These are phyloP conservation scores for Tephrocybe sp. DNA, from an alignment of 768 basidiomycete species.

Conservation along the genomic window DNA sequence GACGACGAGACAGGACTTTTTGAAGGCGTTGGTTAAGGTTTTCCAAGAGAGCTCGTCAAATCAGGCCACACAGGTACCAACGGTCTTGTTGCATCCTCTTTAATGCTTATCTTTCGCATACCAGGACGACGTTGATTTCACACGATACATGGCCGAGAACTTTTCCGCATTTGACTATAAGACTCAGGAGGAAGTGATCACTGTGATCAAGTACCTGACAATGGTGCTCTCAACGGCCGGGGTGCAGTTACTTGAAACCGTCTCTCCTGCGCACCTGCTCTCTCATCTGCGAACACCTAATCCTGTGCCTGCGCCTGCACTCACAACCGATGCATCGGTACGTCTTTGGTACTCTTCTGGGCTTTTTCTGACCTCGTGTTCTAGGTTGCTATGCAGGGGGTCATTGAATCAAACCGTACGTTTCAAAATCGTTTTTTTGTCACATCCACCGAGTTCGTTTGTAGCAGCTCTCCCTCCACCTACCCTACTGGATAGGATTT, in stretches of 20 bases:
- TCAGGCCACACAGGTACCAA: conserved; percentile 55
- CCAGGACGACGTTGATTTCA: conserved; percentile 83
- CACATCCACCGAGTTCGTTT: background rate
- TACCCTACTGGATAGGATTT: conserved; percentile 20
- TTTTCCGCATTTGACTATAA: conserved; percentile 93
- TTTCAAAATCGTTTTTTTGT: background rate
- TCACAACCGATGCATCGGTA: conserved; percentile 13
- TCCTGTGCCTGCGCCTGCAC: conserved; percentile 1
- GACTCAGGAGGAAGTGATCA: conserved; percentile 89
- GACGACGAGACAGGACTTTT: conserved; percentile 79
- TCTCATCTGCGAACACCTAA: conserved; percentile 51
- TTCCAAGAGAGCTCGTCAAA: conserved; percentile 72
- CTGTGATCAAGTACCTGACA: conserved; percentile 80
- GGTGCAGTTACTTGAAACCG: conserved; percentile 74
- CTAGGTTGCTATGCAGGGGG: conserved; percentile 22
- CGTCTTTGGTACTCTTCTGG: background rate
- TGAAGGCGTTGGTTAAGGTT: conserved; percentile 77
- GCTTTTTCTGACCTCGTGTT: background rate
- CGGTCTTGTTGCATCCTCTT: background rate
- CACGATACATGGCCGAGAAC: conserved; percentile 94
- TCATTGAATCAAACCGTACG: conserved; percentile 11
- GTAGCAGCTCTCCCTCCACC: conserved; percentile 2
- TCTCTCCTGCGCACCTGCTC: conserved; percentile 72
- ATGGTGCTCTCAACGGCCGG: conserved; percentile 75
- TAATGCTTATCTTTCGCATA: conserved; percentile 2